phyloP scores from a whole-genome alignment of 1,284 basidiomycete species.

The Phellinidium pouzarii region DNA sequence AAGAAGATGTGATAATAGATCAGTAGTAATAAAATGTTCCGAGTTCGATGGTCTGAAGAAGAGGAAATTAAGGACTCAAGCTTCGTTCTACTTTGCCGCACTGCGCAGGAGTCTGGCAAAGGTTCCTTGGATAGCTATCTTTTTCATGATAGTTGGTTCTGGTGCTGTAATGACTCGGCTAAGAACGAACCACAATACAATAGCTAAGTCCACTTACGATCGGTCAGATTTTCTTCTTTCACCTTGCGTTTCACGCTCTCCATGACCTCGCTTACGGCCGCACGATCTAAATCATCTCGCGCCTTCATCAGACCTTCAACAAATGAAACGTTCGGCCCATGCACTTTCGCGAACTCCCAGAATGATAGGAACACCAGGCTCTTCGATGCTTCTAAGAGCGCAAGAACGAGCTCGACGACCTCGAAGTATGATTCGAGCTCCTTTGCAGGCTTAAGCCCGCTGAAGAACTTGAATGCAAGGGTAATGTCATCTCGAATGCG shows the following conservation, averaged over 20 bases:
- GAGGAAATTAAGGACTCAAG: background rate
- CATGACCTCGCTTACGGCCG: slow-evolving; percentile 87
- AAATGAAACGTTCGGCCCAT: slow-evolving; percentile 90
- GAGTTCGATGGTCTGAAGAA: background rate
- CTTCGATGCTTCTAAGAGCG: slow-evolving; percentile 84
- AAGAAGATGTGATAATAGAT: slow-evolving; percentile 6
- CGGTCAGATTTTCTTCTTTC: slow-evolving; percentile 76
- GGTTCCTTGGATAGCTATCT: slow-evolving; percentile 66
- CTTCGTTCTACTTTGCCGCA: slow-evolving; percentile 12
- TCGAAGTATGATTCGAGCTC: slow-evolving; percentile 84
- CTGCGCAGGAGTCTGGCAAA: slow-evolving; percentile 57
- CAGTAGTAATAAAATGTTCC: background rate
- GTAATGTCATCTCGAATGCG: slow-evolving; percentile 80
- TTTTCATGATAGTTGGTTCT: slow-evolving; percentile 84
- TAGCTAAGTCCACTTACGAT: slow-evolving; percentile 58
- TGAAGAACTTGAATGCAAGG: slow-evolving; percentile 77
- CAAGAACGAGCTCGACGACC: slow-evolving; percentile 80
- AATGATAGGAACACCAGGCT: slow-evolving; percentile 94
- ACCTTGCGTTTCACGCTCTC: slow-evolving; percentile 90
- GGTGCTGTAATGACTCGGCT: slow-evolving; percentile 39
- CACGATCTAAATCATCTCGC: slow-evolving; percentile 86
- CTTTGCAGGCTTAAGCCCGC: slow-evolving; percentile 67
- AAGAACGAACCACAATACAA: background rate
- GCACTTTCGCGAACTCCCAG: slow-evolving; percentile 92
- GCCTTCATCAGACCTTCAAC: slow-evolving; percentile 87